Conservation (phyloP, 805 yeast genomes). For the Saturnispora quitensis region DNA sequence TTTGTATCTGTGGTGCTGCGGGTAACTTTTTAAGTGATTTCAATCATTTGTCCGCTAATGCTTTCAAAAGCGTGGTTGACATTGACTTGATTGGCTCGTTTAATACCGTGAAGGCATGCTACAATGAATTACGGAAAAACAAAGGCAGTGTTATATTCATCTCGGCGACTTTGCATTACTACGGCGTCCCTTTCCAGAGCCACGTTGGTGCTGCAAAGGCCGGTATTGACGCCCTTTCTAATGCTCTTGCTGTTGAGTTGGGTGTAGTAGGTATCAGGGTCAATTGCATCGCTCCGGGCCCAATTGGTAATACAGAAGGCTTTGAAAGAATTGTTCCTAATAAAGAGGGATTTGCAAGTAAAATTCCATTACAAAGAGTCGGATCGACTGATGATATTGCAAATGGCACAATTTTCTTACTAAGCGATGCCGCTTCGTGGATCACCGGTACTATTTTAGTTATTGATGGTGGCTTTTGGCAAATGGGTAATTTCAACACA, state of each 20-base stretch:
- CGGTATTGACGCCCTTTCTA: conserved; percentile 81
- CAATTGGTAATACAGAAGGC: conserved; percentile 84
- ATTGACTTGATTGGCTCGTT: conserved; percentile 85
- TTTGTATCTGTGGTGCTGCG: conserved; percentile 91
- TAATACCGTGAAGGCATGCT: conserved; percentile 81
- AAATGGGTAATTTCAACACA: conserved; percentile 42
- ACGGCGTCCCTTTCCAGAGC: conserved; percentile 79
- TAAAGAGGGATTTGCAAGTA: conserved; percentile 31
- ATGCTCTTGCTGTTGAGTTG: conserved; percentile 79
- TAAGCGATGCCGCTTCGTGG: conserved; percentile 74
- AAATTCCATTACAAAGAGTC: conserved; percentile 56
- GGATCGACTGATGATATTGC: conserved; percentile 79
- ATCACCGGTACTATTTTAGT: conserved; percentile 70
- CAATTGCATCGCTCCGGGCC: conserved; percentile 88
- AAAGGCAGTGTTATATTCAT: conserved; percentile 73
- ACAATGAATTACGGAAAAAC: conserved; percentile 50
- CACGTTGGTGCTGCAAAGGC: conserved; percentile 97
- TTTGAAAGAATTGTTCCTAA: conserved; percentile 50
- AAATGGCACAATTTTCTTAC: conserved; percentile 72
- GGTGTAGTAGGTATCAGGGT: conserved; percentile 84
- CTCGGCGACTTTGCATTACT: conserved; percentile 82
- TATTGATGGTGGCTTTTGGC: conserved; percentile 93
- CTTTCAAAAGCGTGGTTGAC: conserved; percentile 78
- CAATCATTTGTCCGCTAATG: conserved; percentile 70
- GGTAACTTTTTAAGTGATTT: conserved; percentile 85